Percentiles rank a stretch among this genome's conserved stretches.
phyloP scores from a whole-genome alignment of 2,329 filamentous ascomycete species.

The Epichloe bromicola region DNA sequence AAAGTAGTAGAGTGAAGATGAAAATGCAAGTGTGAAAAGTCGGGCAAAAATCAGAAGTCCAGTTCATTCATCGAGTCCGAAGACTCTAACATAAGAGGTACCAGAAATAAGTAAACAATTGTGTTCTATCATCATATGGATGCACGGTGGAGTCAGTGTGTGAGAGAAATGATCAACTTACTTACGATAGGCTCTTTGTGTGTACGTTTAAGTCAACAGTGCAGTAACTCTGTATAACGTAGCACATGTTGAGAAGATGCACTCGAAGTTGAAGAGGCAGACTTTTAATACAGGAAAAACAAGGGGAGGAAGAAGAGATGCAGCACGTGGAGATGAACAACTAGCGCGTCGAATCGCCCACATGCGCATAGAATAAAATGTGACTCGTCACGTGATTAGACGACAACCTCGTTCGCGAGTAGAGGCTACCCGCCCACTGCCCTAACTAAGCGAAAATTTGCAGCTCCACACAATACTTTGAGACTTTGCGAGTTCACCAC shows the following conservation, averaged over 20 bases:
- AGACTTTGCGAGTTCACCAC: constrained; percentile 15
- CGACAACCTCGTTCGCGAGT: background rate
- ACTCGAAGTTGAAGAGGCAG: background rate
- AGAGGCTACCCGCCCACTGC: constrained; percentile 14
- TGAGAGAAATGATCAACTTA: background rate
- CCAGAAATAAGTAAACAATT: constrained; percentile 62
- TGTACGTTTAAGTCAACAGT: background rate
- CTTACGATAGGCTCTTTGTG: constrained; percentile 4
- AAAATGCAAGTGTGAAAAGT: background rate
- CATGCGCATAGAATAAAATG: no score
- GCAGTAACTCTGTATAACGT: background rate
- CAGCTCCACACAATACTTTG: constrained; percentile 26
- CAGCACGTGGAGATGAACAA: background rate
- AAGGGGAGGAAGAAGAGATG: background rate
- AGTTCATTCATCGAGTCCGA: constrained; percentile 63
- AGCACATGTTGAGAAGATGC: background rate
- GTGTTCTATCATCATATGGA: constrained; percentile 58
- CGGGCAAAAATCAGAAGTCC: constrained; percentile 59
- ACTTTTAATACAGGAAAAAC: background rate
- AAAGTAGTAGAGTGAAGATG: constrained; percentile 1
- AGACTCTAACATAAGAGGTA: constrained; percentile 91
- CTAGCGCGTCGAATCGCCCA: background rate
- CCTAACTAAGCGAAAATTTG: constrained; percentile 35
- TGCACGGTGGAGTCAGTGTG: background rate
- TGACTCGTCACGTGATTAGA: background rate